Evolutionary conservation across 257 asterid genomes (phyloP).

Genomic region (Cinchona pubescens): DNA sequence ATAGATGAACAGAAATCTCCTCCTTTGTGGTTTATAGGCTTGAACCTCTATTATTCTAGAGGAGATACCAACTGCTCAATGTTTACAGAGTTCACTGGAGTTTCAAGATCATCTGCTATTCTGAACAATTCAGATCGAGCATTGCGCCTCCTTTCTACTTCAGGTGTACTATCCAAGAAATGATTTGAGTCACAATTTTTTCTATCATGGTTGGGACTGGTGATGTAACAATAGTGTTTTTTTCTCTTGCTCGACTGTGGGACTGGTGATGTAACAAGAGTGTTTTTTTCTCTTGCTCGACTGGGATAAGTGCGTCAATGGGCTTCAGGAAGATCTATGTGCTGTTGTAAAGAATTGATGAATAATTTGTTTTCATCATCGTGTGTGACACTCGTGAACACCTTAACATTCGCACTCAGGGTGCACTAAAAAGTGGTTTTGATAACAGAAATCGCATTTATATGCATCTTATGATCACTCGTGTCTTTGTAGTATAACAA

Average conservation of each 20-base stretch:
- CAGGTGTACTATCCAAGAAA: constrained; percentile 54
- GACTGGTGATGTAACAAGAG: too few species aligned
- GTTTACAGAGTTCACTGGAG: constrained; percentile 67
- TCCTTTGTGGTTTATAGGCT: constrained; percentile 36
- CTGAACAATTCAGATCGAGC: constrained; percentile 71
- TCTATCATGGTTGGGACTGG: neutral
- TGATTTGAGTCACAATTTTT: constrained; percentile 13
- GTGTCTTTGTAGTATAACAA: neutral
- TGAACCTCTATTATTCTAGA: constrained; percentile 61
- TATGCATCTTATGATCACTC: neutral
- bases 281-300: too few species aligned
- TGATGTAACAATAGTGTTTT: neutral
- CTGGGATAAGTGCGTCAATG: neutral
- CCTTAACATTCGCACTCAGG: neutral
- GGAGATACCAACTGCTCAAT: constrained; percentile 62
- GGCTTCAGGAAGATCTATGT: neutral
- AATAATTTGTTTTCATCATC: neutral
- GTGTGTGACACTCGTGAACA: neutral
- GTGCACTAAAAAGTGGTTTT: neutral
- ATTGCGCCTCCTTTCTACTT: constrained; percentile 51
- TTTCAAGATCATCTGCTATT: constrained; percentile 90
- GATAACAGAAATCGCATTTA: neutral
- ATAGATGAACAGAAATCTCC: neutral
- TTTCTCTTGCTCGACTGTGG: neutral
- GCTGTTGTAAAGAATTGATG: neutral